These are phyloP conservation scores for Parsonsia alboflavescens DNA, from an alignment of 257 asterid genomes.

Conservation along the genomic window DNA sequence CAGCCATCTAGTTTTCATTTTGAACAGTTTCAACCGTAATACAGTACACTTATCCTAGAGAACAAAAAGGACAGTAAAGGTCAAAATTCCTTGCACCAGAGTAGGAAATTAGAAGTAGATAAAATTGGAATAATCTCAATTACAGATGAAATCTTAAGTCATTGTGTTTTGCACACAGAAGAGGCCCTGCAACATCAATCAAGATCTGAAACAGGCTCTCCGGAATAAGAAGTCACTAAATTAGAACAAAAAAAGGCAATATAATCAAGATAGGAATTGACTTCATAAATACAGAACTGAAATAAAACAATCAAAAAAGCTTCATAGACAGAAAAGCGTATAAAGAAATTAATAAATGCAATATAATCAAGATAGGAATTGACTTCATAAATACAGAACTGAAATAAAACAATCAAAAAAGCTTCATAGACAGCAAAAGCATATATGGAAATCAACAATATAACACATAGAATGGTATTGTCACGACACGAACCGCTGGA, in stretches of 20 bases:
- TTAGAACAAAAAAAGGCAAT: no score
- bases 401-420: constrained; percentile 2
- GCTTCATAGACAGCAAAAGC: not conserved
- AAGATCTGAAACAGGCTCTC: not conserved
- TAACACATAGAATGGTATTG: constrained; percentile 11
- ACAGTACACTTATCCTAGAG: not conserved
- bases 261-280: no score
- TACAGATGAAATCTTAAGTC: not conserved
- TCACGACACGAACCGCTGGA: constrained; percentile 47
- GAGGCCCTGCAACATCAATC: not conserved
- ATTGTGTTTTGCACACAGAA: not conserved
- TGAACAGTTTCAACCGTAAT: not conserved
- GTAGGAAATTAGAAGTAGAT: not conserved
- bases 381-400: not conserved
- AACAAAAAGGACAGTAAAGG: not conserved
- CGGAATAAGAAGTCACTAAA: not conserved
- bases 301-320: no score
- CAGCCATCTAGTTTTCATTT: not conserved
- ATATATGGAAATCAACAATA: not conserved
- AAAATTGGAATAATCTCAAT: not conserved
- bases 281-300: no score
- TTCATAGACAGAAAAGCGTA: no score
- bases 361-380: not conserved
- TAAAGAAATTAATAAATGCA: not conserved
- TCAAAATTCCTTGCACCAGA: not conserved